Conservation (phyloP, 148 eudicot species). For the Tetragonia tetragonoides region DNA sequence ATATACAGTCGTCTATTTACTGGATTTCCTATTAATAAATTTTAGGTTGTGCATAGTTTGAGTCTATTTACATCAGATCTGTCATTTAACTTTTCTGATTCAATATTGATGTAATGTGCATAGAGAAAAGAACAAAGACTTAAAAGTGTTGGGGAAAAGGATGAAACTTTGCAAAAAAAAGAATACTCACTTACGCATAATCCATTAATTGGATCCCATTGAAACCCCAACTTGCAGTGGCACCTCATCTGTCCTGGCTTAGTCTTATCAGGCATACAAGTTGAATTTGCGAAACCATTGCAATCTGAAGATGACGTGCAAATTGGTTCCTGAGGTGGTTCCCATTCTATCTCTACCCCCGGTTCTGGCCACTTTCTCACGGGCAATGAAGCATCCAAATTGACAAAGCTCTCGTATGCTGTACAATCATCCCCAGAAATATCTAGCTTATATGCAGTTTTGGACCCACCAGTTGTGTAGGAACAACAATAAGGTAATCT, state of each 20-base stretch:
- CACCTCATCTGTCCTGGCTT: constrained; percentile 38
- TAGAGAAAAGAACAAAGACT: too few relatives aligned
- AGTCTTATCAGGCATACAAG: constrained; percentile 35
- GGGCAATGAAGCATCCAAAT: constrained; percentile 34
- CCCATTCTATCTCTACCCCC: constrained; percentile 52
- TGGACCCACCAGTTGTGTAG: constrained; percentile 56
- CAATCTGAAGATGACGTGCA: constrained; percentile 39
- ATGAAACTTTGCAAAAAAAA: background rate
- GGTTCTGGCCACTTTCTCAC: constrained; percentile 47
- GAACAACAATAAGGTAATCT: constrained; percentile 34
- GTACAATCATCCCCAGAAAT: constrained; percentile 36
- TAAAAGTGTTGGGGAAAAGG: too few relatives aligned
- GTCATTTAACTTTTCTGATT: too few relatives aligned
- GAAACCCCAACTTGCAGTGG: constrained; percentile 36
- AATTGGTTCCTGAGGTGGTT: constrained; percentile 36
- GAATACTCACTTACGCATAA: constrained; percentile 33
- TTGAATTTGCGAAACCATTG: constrained; percentile 28
- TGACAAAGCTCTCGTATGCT: constrained; percentile 48
- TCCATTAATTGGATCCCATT: constrained; percentile 46
- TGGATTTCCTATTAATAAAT: background rate
- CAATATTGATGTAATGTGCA: too few relatives aligned
- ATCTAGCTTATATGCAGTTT: constrained; percentile 38
- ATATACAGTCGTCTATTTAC: too few relatives aligned
- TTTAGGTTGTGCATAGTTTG: background rate
- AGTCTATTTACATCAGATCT: too few relatives aligned